phyloP scores from a whole-genome alignment of 1,284 basidiomycete genomes.

The Coniferiporia weirii region DNA sequence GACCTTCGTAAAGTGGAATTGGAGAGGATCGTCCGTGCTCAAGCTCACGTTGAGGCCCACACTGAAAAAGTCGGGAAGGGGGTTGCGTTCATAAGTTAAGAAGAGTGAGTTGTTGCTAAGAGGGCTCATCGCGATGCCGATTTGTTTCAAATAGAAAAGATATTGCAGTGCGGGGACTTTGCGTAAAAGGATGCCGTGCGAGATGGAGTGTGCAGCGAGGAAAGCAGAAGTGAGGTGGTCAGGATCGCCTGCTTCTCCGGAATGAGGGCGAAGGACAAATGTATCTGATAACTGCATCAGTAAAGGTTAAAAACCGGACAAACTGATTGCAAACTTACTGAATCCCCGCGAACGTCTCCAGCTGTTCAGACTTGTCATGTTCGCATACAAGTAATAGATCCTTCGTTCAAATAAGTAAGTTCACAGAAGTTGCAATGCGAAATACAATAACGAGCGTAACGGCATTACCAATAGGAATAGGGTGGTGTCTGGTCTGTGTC shows the following conservation, averaged over 20 bases:
- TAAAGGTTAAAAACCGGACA: not conserved
- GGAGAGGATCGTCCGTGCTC: conserved; percentile 92
- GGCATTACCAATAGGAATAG: conserved; percentile 83
- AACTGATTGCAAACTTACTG: conserved; percentile 50
- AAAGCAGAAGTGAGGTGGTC: conserved; percentile 96
- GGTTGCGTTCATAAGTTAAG: conserved; percentile 95
- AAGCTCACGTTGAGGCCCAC: conserved; percentile 94
- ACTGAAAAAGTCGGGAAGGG: conserved; percentile 95
- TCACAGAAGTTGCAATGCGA: not conserved
- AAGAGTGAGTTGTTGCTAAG: conserved; percentile 98
- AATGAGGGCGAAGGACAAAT: conserved; percentile 95
- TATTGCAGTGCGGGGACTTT: conserved; percentile 95
- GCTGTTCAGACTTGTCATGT: conserved; percentile 91
- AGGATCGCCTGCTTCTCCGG: conserved; percentile 97
- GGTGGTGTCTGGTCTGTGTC: conserved; percentile 86
- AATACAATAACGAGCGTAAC: too few species aligned
- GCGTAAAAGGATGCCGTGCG: conserved; percentile 94
- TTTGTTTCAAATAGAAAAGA: conserved; percentile 94
- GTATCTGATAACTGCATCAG: conserved; percentile 55
- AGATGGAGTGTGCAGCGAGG: conserved; percentile 96
- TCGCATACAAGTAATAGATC: conserved; percentile 98
- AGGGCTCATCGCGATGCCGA: conserved; percentile 97
- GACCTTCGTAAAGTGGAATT: conserved; percentile 96
- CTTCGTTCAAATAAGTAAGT: conserved; percentile 34
- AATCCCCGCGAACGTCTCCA: conserved; percentile 89